Percentiles rank a stretch among this genome's conserved stretches.
These are phyloP conservation scores for Striga asiatica DNA, from an alignment of 257 asterid genomes.

Conservation along the genomic window DNA sequence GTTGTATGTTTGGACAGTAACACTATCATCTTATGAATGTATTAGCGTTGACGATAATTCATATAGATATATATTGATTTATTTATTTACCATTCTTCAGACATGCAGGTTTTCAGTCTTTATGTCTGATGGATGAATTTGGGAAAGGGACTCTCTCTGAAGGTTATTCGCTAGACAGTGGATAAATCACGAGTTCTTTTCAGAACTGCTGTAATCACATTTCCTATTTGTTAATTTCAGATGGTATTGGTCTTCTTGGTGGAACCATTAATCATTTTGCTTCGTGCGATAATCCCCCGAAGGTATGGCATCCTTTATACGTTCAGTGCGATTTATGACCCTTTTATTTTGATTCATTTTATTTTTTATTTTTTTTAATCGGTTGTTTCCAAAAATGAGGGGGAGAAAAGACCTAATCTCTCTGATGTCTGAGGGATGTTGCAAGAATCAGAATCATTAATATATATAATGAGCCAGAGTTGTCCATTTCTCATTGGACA, in stretches of 20 bases:
- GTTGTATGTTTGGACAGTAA: neutral
- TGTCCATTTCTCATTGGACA: neutral
- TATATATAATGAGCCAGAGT: neutral
- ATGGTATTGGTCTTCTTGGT: conserved; percentile 96
- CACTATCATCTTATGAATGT: conserved; percentile 2
- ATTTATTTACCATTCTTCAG: conserved; percentile 27
- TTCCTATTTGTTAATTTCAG: conserved; percentile 39
- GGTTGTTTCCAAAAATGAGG: neutral
- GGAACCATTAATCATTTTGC: conserved; percentile 85
- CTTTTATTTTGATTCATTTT: neutral
- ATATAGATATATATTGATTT: neutral
- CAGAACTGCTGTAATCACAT: conserved; percentile 15
- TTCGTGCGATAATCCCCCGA: conserved; percentile 66
- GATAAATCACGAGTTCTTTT: neutral
- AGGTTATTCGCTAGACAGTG: conserved; percentile 41
- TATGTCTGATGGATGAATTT: conserved; percentile 90
- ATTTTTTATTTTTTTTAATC: neutral
- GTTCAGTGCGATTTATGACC: conserved; percentile 7
- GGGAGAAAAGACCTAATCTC: neutral
- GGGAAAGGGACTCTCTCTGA: conserved; percentile 97
- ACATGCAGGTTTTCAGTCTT: conserved; percentile 81
- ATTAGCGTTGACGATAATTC: conserved; percentile 10
- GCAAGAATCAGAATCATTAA: neutral
- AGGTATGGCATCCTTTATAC: conserved; percentile 42
- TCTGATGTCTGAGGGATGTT: neutral